phyloP scores from a whole-genome alignment of 257 asterid species.

The Jacaranda copaia region DNA sequence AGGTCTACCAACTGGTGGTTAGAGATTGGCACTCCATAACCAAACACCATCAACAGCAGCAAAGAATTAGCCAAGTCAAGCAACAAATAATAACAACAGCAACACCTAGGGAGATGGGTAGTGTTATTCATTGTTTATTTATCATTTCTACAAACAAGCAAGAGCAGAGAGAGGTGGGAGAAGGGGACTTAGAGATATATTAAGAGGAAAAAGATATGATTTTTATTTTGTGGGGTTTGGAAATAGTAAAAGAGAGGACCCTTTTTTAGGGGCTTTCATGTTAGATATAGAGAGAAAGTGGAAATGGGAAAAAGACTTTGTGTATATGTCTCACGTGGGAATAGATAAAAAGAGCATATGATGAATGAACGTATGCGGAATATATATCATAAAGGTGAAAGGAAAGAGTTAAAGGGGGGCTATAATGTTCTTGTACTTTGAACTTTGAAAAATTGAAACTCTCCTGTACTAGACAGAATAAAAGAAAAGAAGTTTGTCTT shows the following conservation, averaged over 20 bases:
- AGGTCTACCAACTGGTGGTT: slow-evolving; percentile 98
- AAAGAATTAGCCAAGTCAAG: slow-evolving; percentile 58
- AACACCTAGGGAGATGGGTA: slow-evolving; percentile 41
- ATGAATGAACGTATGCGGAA: slow-evolving; percentile 50
- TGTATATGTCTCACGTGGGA: slow-evolving; percentile 79
- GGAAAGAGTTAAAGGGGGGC: slow-evolving; percentile 48
- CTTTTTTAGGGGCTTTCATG: slow-evolving; percentile 48
- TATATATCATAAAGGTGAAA: slow-evolving; percentile 51
- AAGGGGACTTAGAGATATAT: slow-evolving; percentile 24
- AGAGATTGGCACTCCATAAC: slow-evolving; percentile 89
- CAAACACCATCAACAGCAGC: slow-evolving; percentile 72
- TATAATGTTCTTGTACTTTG: slow-evolving; percentile 62
- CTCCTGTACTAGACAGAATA: slow-evolving; percentile 31
- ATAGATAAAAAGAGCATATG: slow-evolving; percentile 51
- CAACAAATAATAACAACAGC: slow-evolving; percentile 58
- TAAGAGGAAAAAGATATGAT: slow-evolving; percentile 34
- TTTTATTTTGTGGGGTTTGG: slow-evolving; percentile 46
- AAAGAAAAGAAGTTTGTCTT: slow-evolving; percentile 3
- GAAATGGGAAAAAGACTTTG: slow-evolving; percentile 40
- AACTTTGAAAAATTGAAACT: slow-evolving; percentile 44
- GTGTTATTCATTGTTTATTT: slow-evolving; percentile 17
- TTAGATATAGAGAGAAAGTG: slow-evolving; percentile 46
- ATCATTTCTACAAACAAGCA: slow-evolving; percentile 32
- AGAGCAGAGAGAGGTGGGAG: slow-evolving; percentile 40
- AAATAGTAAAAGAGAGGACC: slow-evolving; percentile 32